Evolutionary conservation across 345 rosid genomes (phyloP).

Genomic region (Mercurialis annua): DNA sequence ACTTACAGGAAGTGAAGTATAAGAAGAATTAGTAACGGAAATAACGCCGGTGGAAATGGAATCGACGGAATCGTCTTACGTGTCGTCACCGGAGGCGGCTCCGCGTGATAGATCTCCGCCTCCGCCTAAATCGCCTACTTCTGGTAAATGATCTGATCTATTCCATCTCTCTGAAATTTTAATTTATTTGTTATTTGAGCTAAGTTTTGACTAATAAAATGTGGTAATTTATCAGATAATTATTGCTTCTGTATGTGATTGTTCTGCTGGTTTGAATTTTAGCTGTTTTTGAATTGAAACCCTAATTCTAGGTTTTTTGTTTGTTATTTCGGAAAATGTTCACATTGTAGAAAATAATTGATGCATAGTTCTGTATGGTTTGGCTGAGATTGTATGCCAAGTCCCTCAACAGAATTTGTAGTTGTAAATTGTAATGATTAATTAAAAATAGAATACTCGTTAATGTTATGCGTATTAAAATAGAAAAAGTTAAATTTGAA

Average conservation of each 20-base stretch:
- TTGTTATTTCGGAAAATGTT: no score
- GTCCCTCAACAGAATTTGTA: no score
- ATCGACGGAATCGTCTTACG: constrained; percentile 79
- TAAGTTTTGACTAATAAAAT: neutral
- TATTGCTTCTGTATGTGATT: neutral
- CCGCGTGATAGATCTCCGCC: constrained; percentile 62
- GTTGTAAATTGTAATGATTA: no score
- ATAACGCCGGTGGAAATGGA: constrained; percentile 51
- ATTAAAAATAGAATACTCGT: no score
- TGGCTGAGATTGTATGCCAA: neutral
- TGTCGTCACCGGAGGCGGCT: constrained; percentile 73
- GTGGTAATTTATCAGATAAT: neutral
- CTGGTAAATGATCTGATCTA: constrained; percentile 56
- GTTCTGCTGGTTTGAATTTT: neutral
- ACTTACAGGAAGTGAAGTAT: neutral
- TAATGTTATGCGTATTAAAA: no score
- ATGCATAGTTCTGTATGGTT: no score
- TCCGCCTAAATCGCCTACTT: constrained; percentile 59
- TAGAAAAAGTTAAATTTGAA: no score
- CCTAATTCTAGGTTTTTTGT: constrained; percentile 10
- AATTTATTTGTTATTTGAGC: neutral
- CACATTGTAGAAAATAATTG: no score
- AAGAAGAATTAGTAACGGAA: neutral
- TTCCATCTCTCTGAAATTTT: constrained; percentile 11
- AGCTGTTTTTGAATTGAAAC: constrained; percentile 14